Percentiles rank a stretch among this genome's conserved stretches.
phyloP scores from a whole-genome alignment of 352 stramenopile genomes.

The Phytophthora melonis region DNA sequence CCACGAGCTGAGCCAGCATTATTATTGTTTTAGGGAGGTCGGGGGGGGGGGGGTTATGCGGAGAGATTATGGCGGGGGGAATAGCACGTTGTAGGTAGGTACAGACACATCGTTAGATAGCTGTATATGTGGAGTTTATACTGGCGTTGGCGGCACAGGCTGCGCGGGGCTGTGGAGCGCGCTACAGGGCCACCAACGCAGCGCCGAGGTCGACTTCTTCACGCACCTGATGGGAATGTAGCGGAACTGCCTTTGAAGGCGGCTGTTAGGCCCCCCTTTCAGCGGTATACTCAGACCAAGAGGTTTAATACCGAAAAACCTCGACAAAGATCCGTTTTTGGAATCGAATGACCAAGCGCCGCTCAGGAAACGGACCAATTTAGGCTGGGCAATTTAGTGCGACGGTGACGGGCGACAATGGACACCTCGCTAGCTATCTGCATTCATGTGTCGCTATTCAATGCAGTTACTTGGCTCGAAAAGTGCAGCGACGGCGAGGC shows the following conservation, averaged over 20 bases:
- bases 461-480: background rate
- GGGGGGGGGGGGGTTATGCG: slow-evolving; percentile 14
- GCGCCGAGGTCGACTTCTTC: background rate
- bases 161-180: background rate
- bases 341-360: slow-evolving; percentile 17
- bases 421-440: background rate
- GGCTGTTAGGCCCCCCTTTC: slow-evolving; percentile 21
- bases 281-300: slow-evolving; percentile 7
- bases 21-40: slow-evolving; percentile 19
- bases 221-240: slow-evolving; percentile 34
- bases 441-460: background rate
- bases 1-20: slow-evolving; percentile 68
- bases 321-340: slow-evolving; percentile 42
- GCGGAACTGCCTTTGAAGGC: slow-evolving; percentile 37
- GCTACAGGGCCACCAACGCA: background rate
- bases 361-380: background rate
- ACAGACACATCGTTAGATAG: slow-evolving; percentile 17
- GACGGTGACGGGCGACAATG: background rate
- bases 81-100: background rate
- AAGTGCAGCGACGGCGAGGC: too few relatives aligned
- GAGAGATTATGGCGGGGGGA: slow-evolving; percentile 16
- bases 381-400: background rate
- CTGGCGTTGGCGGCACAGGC: background rate
- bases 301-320: slow-evolving; percentile 44
- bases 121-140: background rate